phyloP scores from a whole-genome alignment of 441 rosid genomes.

The Erodium moschatum region DNA sequence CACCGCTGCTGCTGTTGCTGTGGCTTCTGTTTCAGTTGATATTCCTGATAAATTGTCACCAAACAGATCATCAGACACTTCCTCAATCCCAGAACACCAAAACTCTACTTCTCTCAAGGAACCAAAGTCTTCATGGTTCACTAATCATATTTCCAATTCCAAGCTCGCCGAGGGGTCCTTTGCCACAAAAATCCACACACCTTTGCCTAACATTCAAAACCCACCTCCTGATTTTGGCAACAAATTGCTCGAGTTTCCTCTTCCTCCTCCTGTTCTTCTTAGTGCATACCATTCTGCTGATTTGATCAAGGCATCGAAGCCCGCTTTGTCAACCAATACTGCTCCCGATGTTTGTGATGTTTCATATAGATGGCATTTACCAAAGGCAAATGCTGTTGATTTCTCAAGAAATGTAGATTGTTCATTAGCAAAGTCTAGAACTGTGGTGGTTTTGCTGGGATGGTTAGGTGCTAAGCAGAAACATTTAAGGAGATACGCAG shows the following conservation, averaged over 20 bases:
- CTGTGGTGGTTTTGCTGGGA: constrained; percentile 83
- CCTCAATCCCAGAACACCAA: constrained; percentile 30
- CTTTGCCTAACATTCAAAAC: constrained; percentile 48
- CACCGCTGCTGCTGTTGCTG: constrained; percentile 67
- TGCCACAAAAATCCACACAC: constrained; percentile 40
- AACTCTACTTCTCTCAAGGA: constrained; percentile 31
- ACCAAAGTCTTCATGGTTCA: constrained; percentile 42
- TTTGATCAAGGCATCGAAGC: constrained; percentile 56
- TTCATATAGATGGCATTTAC: constrained; percentile 85
- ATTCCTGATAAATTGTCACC: constrained; percentile 47
- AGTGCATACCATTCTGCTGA: constrained; percentile 55
- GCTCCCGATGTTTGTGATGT: constrained; percentile 42
- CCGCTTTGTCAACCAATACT: constrained; percentile 25
- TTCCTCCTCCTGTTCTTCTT: constrained; percentile 33
- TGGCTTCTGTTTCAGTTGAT: constrained; percentile 65
- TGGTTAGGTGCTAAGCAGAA: constrained; percentile 98
- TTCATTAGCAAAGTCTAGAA: constrained; percentile 52
- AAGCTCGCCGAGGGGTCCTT: constrained; percentile 57
- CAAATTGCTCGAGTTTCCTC: constrained; percentile 28
- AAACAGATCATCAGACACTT: constrained; percentile 26
- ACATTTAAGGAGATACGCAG: constrained; percentile 80
- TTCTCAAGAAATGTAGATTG: constrained; percentile 46
- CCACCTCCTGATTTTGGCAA: constrained; percentile 27
- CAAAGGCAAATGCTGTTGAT: constrained; percentile 50
- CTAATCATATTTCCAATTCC: constrained; percentile 41